These are phyloP conservation scores for Oryza australiensis DNA, from an alignment of 176 grass and related monocot genomes.

Conservation along the genomic window DNA sequence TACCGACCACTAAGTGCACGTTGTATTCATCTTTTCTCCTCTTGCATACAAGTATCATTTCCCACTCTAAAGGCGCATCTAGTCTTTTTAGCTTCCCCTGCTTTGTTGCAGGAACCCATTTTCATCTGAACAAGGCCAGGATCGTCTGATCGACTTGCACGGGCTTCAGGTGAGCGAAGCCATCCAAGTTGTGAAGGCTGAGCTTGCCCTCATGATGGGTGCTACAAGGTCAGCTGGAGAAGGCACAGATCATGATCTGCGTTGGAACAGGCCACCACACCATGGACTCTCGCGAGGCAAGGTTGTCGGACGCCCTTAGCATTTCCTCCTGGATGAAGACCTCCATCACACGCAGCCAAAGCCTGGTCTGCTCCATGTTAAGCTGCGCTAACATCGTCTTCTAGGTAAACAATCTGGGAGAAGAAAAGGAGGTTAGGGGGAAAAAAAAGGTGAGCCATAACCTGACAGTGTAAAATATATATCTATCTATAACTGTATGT, in stretches of 20 bases:
- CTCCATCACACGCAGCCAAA: constrained; percentile 51
- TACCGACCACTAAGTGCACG: not conserved
- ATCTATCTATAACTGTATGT: no score
- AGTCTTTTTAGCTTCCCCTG: not conserved
- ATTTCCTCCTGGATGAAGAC: constrained; percentile 54
- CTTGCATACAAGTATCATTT: constrained; percentile 1
- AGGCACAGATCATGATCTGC: constrained; percentile 40
- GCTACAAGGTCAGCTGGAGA: constrained; percentile 39
- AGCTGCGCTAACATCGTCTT: constrained; percentile 34
- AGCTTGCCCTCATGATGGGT: constrained; percentile 42
- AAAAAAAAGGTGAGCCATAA: constrained; percentile 25
- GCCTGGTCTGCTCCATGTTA: constrained; percentile 49
- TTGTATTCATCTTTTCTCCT: not conserved
- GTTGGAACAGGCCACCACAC: constrained; percentile 63
- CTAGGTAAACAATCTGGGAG: not conserved
- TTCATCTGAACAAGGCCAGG: constrained; percentile 17
- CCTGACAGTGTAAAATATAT: constrained; percentile 36
- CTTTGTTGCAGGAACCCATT: constrained; percentile 47
- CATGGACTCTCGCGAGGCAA: constrained; percentile 43
- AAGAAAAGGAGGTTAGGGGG: not conserved
- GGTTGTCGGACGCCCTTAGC: constrained; percentile 49
- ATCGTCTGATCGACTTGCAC: constrained; percentile 51
- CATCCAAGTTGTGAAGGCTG: constrained; percentile 45
- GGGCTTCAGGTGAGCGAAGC: constrained; percentile 63
- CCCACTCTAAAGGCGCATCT: not conserved